Evolutionary conservation across 23 red algal species (phyloP).

Genomic region (Gracilaria vermiculophylla): DNA sequence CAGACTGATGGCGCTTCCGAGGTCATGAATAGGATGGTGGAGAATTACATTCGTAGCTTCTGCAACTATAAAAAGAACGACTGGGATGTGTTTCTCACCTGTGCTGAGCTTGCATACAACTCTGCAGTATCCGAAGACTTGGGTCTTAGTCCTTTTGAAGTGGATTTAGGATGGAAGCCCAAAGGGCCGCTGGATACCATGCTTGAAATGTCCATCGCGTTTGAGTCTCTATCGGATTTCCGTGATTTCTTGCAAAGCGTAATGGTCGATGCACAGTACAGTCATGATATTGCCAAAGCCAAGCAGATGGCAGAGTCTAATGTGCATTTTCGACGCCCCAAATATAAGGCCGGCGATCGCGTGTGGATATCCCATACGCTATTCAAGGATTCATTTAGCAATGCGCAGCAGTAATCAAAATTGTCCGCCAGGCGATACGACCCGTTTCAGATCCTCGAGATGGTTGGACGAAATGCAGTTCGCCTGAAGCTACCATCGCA

Average conservation of each 20-base stretch:
- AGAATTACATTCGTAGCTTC: neutral
- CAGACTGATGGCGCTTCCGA: conserved; percentile 41
- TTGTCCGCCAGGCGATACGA: too few relatives aligned
- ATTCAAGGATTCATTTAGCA: too few relatives aligned
- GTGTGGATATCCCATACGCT: neutral
- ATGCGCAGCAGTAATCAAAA: too few relatives aligned
- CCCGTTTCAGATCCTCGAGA: neutral
- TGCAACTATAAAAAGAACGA: conserved; percentile 5
- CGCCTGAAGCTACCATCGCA: neutral
- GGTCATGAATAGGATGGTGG: conserved; percentile 1
- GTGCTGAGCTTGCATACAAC: conserved; percentile 43
- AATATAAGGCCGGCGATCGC: neutral
- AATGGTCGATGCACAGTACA: neutral
- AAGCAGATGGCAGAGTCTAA: neutral
- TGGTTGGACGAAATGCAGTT: neutral
- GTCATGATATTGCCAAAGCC: neutral
- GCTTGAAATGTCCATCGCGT: neutral
- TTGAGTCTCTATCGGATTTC: neutral
- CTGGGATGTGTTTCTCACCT: neutral
- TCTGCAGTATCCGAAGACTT: conserved; percentile 3
- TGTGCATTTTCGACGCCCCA: neutral
- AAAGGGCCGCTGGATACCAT: neutral
- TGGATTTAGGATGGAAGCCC: conserved; percentile 33
- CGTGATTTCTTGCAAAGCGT: neutral
- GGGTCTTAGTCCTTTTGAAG: conserved; percentile 2